Evolutionary conservation across 148 eudicot species (phyloP).

Genomic region (Silene uniflora): DNA sequence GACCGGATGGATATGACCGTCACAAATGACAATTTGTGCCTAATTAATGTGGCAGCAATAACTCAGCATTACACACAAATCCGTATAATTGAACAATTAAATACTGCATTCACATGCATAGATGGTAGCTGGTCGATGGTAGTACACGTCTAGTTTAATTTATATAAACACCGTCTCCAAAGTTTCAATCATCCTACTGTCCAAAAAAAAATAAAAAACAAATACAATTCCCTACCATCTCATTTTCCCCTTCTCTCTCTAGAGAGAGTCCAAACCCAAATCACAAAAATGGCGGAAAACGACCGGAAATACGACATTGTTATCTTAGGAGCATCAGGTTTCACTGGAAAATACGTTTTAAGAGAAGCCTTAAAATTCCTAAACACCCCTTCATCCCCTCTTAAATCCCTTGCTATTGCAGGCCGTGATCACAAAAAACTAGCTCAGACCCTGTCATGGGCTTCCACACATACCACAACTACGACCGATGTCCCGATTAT

Average conservation of each 20-base stretch:
- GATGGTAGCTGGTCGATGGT: too few relatives aligned
- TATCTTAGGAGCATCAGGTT: conserved; percentile 85
- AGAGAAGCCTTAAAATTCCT: conserved; percentile 71
- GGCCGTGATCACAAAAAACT: conserved; percentile 54
- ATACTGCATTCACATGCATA: too few relatives aligned
- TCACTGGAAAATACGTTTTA: conserved; percentile 84
- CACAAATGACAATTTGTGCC: too few relatives aligned
- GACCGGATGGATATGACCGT: too few relatives aligned
- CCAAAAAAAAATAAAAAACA: too few relatives aligned
- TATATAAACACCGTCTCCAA: too few relatives aligned
- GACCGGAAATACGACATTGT: conserved; percentile 46
- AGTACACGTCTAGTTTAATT: too few relatives aligned
- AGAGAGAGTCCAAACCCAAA: too few relatives aligned
- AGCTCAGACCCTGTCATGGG: conserved; percentile 57
- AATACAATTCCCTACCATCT: neutral
- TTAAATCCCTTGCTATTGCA: conserved; percentile 68
- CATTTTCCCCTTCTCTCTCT: neutral
- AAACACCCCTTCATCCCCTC: conserved; percentile 43
- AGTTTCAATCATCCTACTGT: too few relatives aligned
- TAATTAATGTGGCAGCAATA: too few relatives aligned
- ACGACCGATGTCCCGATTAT: conserved; percentile 52
- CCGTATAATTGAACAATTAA: too few relatives aligned
- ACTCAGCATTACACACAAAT: too few relatives aligned
- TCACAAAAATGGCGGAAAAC: conserved; percentile 4
- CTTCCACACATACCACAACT: conserved; percentile 16